Evolutionary conservation across 352 stramenopile species (phyloP), one percentile per base, ranked within the genome.

Genomic region (Phytophthora colocasiae): DNA sequence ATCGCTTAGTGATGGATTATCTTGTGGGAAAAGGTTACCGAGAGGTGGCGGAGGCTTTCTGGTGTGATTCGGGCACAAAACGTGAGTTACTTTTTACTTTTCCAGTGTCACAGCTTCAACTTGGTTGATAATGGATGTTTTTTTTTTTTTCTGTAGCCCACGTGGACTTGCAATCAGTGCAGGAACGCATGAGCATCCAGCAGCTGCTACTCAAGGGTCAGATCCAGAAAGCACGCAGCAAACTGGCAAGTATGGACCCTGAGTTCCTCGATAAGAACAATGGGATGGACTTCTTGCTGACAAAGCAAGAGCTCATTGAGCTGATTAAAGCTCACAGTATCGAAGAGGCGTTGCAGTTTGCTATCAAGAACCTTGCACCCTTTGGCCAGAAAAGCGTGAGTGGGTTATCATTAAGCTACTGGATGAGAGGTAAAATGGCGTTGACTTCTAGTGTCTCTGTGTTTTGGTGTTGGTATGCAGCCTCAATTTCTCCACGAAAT

Each of bases 251-350:
- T 2, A 85, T 93, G 66, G 79, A 91, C 39, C 69, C 79, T 1
- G 63, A 76, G 63, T 90, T 93, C 50, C 40, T 93, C 22, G 72
- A 83, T 34, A 81, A 78, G 46, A 82, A 93, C 40, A 63, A 57
- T 22, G 59, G 63, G 31, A 91, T 93, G 71, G 81, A 86, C 44
- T 93, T 93, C 46, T 49, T 91, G n/a, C 66, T 93, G 40, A 81
- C 81, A 22, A 93, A 93, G 56, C 85, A 93, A 54, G 83, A 93
- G 74, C 67, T 93, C 7, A 85, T 93, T 38, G 85, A 93, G 75
- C 54, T 93, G 14, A 93, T 93, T 64, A 93, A 90, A 46, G 69
- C 53, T 0, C 79, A 79, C 15, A 69, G 91, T 38, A 77, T 91
- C 49, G 78, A 81, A 27, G 80, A 86, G 15, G 85, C 85, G n/a